Base-by-base conservation (phyloP, 495 filamentous ascomycete species). In the Parathielavia appendiculata region DNA sequence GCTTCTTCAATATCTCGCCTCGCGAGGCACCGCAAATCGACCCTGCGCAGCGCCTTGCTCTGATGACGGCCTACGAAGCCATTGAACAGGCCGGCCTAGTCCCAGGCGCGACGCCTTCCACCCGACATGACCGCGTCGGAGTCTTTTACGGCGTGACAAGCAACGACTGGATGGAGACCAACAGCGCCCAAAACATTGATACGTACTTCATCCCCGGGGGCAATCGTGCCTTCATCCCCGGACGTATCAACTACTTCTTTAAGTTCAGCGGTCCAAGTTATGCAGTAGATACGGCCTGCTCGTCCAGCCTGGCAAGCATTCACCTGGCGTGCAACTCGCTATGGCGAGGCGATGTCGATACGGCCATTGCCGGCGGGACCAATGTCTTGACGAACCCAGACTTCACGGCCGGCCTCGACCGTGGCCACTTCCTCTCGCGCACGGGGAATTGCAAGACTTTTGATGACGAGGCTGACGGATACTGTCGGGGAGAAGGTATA, bases 1-100 rank as follows among this genome's bases (percentile, higher is more conserved):
- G 83, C 0, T 95, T 95, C 75, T 96, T 96, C 81, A 91, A 89
- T 70, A 92, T 96, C 81, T 93, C 89, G 16, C 90, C 91, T 1
- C 83, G 88, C 51, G 91, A 96, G 71, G 91, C 91, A 8, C 76
- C 80, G 38, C 88, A 92, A 60, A 88, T 87, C 0, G 91, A 96
- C 69, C 91, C 91, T 0, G 89, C 88, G 70, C 90, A 92, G 69
- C 81, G 91, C 46, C 73, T 93, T 54, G 86, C 86, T 4, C 72
- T 96, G 22, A 81, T 85, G 23, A 91, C 87, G 32, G 87, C 88
- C 0, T 93, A 92, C 58, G 90, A 95, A 64, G 91, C 91, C 2
- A 78, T 96, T 1, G 91, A 96, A 68, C 86, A 86, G 81, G 84
- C 88, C 34, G 91, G 91, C 0, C 87, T 90, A 63, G 86, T 93